Evolutionary conservation across 208 protist genomes (phyloP), one percentile per base, ranked within the genome.

Genomic region (Crithidia brevicula): DNA sequence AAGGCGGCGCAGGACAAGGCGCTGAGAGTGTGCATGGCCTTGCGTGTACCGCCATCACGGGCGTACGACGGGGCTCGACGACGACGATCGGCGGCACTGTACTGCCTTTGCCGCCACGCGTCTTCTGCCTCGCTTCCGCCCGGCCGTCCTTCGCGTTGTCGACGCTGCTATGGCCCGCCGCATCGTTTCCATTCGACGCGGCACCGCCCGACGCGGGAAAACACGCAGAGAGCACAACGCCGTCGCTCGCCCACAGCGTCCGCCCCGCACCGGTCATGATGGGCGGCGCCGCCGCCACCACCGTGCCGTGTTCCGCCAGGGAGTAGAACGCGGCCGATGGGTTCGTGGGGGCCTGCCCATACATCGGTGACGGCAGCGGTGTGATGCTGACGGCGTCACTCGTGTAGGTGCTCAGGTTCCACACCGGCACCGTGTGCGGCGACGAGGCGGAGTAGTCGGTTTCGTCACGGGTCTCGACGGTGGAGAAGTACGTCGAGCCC

Each of bases 301-400:
- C 50, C 13, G 50, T 20, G 11, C 54, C 34, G 54, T 60, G 54
- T 38, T 45, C 54, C 8, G 54, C 54, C 22, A 60, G 23, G 10
- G 54, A 60, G 54, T 60, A 60, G 20, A 60, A 60, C 10, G 36
- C 54, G 1, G 54, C 54, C 2, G 54, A 45, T 23, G 54, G 54
- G 28, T 60, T 38, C 9, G 54, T 23, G 0, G 54, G 54, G 13
- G 54, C 54, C 36, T 60, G 54, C 54, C 54, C 54, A 38, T 60
- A 60, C 38, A 27, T 11, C 18, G 67, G 67, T 8, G 67, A 66
- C 15, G 58, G 47, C 46, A 66, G 52, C 0, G 58, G 67, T 13
- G 50, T 61, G 27, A 73, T 20, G 49, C 67, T 65, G 18, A 60
- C 67, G 11, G 49, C 33, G 6, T 66, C 67, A 40, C 52, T 66